Conservation (phyloP, 805 yeast species). For the Jamesozyma hellenica region DNA sequence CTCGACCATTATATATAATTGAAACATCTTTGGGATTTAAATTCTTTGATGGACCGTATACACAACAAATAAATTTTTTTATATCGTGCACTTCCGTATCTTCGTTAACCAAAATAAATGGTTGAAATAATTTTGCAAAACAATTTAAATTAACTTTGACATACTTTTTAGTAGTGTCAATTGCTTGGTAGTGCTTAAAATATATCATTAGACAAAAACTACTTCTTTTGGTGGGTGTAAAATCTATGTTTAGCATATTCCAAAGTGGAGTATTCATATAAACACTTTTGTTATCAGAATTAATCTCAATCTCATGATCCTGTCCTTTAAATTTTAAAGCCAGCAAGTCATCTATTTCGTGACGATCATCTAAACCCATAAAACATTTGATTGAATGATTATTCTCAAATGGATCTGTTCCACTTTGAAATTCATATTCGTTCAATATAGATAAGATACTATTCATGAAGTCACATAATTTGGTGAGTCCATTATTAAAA, state of each 20-base stretch:
- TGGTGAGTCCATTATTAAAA: neutral
- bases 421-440: neutral
- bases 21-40: conserved; percentile 17
- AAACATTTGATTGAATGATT: conserved; percentile 7
- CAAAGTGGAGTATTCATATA: conserved; percentile 18
- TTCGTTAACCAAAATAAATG: conserved; percentile 14
- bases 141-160: conserved; percentile 17
- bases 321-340: conserved; percentile 20
- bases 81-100: conserved; percentile 22
- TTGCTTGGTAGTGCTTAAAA: conserved; percentile 15
- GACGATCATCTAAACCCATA: conserved; percentile 3
- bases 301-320: conserved; percentile 7
- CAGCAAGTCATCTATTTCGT: conserved; percentile 11
- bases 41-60: conserved; percentile 15
- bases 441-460: neutral
- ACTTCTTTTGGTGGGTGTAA: conserved; percentile 25
- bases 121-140: conserved; percentile 15
- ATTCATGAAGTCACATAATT: neutral
- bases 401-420: neutral
- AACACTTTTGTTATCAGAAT: conserved; percentile 8
- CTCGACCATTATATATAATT: conserved; percentile 20
- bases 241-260: conserved; percentile 28
- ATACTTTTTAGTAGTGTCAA: conserved; percentile 4
- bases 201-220: conserved; percentile 25
- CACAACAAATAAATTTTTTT: conserved; percentile 20